phyloP scores from a whole-genome alignment of 805 yeast species.

The Yarrowia alimentaria region DNA sequence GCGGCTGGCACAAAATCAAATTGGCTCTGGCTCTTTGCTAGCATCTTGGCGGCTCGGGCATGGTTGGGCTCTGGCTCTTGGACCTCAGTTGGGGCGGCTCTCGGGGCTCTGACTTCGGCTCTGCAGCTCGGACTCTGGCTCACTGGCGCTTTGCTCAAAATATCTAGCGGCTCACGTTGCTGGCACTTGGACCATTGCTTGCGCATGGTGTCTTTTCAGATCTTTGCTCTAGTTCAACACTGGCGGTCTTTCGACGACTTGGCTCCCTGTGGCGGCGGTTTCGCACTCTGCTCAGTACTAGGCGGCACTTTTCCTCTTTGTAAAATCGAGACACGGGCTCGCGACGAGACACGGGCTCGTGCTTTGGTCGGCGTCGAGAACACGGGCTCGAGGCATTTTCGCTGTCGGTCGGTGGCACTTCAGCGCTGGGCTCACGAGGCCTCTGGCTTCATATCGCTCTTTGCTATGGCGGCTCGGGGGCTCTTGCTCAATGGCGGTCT shows the following conservation, averaged over 20 bases:
- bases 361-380: not conserved
- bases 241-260: constrained; percentile 22
- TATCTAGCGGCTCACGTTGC: constrained; percentile 16
- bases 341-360: constrained; percentile 8
- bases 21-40: constrained; percentile 25
- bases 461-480: too few relatives aligned
- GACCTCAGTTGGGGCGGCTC: constrained; percentile 5
- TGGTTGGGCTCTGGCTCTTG: constrained; percentile 13
- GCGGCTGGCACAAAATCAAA: constrained; percentile 8
- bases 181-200: not conserved
- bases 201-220: not conserved
- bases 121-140: too few relatives aligned
- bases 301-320: too few relatives aligned
- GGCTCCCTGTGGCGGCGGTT: constrained; percentile 17
- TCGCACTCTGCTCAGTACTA: constrained; percentile 10
- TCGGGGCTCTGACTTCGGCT: too few relatives aligned
- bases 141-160: constrained; percentile 23
- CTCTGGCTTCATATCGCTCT: constrained; percentile 8
- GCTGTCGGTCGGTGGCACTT: constrained; percentile 19
- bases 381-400: constrained; percentile 4
- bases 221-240: constrained; percentile 1
- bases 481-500: too few relatives aligned
- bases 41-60: constrained; percentile 18
- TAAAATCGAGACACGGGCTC: not conserved
- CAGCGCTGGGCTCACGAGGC: constrained; percentile 11